These are phyloP conservation scores for Dovyalis caffra DNA, from an alignment of 345 rosid genomes.

Conservation along the genomic window DNA sequence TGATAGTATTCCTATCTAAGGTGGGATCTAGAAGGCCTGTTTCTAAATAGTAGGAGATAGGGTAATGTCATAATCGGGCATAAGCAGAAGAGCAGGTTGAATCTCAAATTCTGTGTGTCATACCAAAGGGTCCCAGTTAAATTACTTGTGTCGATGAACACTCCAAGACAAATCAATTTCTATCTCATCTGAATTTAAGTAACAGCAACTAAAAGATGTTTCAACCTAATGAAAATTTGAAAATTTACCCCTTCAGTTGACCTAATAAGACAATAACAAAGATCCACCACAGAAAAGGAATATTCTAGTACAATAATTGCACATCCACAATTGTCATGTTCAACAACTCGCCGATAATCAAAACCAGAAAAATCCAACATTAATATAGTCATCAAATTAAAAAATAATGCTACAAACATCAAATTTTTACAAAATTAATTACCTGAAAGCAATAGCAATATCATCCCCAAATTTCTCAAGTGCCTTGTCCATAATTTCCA, in stretches of 20 bases:
- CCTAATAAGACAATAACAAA: not conserved
- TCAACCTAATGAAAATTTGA: not conserved
- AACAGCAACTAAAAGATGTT: not conserved
- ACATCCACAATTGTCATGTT: not conserved
- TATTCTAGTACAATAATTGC: not conserved
- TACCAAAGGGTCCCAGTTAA: too few species aligned
- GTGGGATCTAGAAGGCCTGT: too few species aligned
- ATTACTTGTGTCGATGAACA: too few species aligned
- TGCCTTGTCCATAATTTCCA: slow-evolving; percentile 88
- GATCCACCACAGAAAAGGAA: slow-evolving; percentile 5
- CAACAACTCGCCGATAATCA: too few species aligned
- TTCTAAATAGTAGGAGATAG: too few species aligned
- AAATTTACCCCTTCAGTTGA: not conserved
- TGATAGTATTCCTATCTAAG: too few species aligned
- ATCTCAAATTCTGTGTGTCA: too few species aligned
- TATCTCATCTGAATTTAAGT: too few species aligned
- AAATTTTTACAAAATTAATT: not conserved
- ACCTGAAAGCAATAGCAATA: slow-evolving; percentile 97
- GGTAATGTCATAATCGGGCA: too few species aligned
- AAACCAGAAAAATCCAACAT: not conserved
- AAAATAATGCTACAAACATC: not conserved
- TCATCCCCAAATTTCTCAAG: slow-evolving; percentile 75
- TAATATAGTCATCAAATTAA: not conserved
- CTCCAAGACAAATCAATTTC: too few species aligned
- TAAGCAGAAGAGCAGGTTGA: too few species aligned